Base-by-base conservation (phyloP, 148 eudicot species). In the Rhododendron henanense region DNA sequence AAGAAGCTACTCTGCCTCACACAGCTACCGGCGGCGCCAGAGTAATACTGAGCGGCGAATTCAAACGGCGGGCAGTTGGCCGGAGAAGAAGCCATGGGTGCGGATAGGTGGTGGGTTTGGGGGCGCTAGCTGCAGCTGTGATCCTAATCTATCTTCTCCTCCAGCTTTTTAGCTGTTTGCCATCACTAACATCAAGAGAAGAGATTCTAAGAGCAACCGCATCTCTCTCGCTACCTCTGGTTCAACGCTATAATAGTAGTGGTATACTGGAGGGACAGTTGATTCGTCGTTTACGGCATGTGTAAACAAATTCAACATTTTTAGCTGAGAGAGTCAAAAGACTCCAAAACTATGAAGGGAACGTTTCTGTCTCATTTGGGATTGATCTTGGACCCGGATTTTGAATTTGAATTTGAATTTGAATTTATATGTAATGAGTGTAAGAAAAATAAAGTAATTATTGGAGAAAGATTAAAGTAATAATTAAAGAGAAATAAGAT, bases 1-100 rank as follows among this genome's bases (percentile, higher is more conserved):
- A 96, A 96, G 89, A 91, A 94, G 59, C 97, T 94, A 87, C 88
- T 88, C 75, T 93, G 97, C 77, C 96, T 91, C 75, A 92, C 90
- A 85, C 97, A 96, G 41, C 81, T 83, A 18, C 91, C 92, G 10
- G 74, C 84, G 44, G 45, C 89, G 63, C 77, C 71, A n/a, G 15
- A 78, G 88, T 92, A 92, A 87, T 91, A 91, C 76, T 91, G 87
- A 4, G 88, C 89, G 35, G 94, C 87, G 78, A 92, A 92, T 1
- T 87, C 86, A 31, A 91, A 92, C 11, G 94, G 94, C 23, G 94
- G 94, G 37, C 94, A 92, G 81, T 31, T 89, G 59, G 82, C 61
- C 28, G 37, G 77, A 28, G 83, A 57, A 45, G 89, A 87, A 59
- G 84, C 90, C 91, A 91, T 89, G 81, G n/a, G 4, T 18, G 31